Conservation (phyloP, 2,329 filamentous ascomycete species). For the Tricladium varicosporioides region DNA sequence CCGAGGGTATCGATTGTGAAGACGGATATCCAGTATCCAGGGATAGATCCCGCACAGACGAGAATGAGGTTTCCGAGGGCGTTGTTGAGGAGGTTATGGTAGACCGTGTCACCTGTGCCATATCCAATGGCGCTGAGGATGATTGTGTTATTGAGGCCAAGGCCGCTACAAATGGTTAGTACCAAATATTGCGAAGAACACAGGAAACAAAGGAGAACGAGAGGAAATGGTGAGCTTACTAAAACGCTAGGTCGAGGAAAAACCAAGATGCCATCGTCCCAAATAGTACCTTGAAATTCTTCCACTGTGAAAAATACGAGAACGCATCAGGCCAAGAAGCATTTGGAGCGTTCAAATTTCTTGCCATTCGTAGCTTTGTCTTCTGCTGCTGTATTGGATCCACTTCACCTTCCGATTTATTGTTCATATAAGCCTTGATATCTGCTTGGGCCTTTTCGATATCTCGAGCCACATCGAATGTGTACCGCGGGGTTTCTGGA, state of each 20-base stretch:
- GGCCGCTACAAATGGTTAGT: slow-evolving; percentile 52
- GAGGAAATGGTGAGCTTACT: slow-evolving; percentile 30
- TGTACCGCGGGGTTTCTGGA: slow-evolving; percentile 84
- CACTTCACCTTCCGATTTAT: slow-evolving; percentile 58
- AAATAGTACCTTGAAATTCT: slow-evolving; percentile 69
- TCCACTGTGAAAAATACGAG: slow-evolving; percentile 67
- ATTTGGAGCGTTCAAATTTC: slow-evolving; percentile 55
- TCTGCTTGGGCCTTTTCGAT: slow-evolving; percentile 72
- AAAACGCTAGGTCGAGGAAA: slow-evolving; percentile 24
- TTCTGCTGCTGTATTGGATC: slow-evolving; percentile 64
- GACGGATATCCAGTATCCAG: slow-evolving; percentile 78
- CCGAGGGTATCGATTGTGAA: slow-evolving; percentile 71
- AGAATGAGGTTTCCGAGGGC: slow-evolving; percentile 77
- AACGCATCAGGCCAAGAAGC: slow-evolving; percentile 71
- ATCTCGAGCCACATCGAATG: slow-evolving; percentile 77
- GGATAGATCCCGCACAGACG: slow-evolving; percentile 73
- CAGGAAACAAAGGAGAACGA: not conserved
- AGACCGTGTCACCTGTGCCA: slow-evolving; percentile 60
- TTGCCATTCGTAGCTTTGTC: slow-evolving; percentile 45
- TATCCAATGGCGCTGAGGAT: slow-evolving; percentile 74
- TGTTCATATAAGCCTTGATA: slow-evolving; percentile 69
- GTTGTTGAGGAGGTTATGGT: slow-evolving; percentile 67
- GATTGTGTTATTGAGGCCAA: slow-evolving; percentile 72
- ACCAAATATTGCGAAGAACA: too few species aligned
- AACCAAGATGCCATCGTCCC: slow-evolving; percentile 88